Evolutionary conservation across 805 yeast species (phyloP).

Genomic region (Candida morakotiae): DNA sequence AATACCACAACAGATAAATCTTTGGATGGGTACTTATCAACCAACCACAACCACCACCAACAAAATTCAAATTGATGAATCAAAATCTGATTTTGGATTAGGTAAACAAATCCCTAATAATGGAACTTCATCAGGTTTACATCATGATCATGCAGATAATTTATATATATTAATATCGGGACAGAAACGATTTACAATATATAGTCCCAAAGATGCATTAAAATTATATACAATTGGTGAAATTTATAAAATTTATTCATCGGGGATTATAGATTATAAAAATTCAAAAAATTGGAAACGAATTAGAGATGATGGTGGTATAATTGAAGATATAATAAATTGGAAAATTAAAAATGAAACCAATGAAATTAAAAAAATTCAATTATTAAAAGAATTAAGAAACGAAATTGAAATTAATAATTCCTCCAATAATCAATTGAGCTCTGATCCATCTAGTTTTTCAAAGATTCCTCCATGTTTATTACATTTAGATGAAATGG

Average conservation of each 20-base stretch:
- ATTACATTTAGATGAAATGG: conserved; percentile 54
- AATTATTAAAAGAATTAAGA: conserved; percentile 9
- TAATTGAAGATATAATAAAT: conserved; percentile 44
- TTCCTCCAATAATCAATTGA: not conserved
- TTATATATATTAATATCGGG: conserved; percentile 62
- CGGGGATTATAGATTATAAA: conserved; percentile 66
- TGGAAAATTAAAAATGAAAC: conserved; percentile 34
- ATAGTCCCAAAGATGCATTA: conserved; percentile 58
- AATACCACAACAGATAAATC: conserved; percentile 66
- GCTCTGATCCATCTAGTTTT: conserved; percentile 59
- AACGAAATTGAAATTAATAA: conserved; percentile 8
- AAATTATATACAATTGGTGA: conserved; percentile 63
- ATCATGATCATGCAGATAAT: conserved; percentile 80
- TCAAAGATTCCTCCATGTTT: conserved; percentile 59
- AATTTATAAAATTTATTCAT: conserved; percentile 46
- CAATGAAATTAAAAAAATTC: conserved; percentile 17
- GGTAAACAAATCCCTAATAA: conserved; percentile 50
- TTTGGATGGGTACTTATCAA: conserved; percentile 57
- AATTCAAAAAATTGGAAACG: conserved; percentile 55
- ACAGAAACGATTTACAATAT: conserved; percentile 60
- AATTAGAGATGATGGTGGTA: conserved; percentile 60
- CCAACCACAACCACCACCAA: not conserved
- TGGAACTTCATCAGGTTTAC: conserved; percentile 69
- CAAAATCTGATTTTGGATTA: conserved; percentile 16
- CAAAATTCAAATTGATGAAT: conserved; percentile 11